A percentile compares a stretch with the other conserved stretches of the same genome.
These are phyloP conservation scores for Alloascoidea hylecoeti DNA, from an alignment of 805 yeast genomes.

Conservation along the genomic window DNA sequence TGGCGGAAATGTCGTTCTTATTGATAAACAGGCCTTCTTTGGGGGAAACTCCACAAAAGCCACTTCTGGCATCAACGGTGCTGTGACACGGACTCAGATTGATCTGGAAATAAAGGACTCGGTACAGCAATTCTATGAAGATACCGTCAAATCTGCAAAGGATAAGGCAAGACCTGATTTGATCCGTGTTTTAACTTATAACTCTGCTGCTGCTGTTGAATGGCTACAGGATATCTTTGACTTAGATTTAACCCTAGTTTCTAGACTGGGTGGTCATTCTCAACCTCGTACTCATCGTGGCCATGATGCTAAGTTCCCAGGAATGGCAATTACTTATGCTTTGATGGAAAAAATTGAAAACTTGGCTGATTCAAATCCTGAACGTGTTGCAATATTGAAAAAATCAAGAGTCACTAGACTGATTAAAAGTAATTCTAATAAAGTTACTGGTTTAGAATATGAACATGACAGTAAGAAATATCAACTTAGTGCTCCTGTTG, in stretches of 20 bases:
- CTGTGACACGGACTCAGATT: slow-evolving; percentile 47
- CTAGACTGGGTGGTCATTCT: slow-evolving; percentile 77
- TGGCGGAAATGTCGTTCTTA: slow-evolving; percentile 36
- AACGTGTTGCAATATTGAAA: slow-evolving; percentile 23
- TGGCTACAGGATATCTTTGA: slow-evolving; percentile 59
- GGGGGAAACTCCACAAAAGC: slow-evolving; percentile 60
- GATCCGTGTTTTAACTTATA: slow-evolving; percentile 42
- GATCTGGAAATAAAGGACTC: slow-evolving; percentile 36
- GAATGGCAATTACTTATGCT: slow-evolving; percentile 47
- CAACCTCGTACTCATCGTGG: slow-evolving; percentile 76
- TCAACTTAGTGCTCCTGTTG: slow-evolving; percentile 32
- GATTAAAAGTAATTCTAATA: slow-evolving; percentile 15
- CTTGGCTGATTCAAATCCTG: slow-evolving; percentile 27
- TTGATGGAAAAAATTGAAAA: slow-evolving; percentile 35
- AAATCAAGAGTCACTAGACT: slow-evolving; percentile 29
- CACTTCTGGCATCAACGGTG: slow-evolving; percentile 63
- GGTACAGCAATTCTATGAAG: slow-evolving; percentile 43
- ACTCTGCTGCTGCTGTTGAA: slow-evolving; percentile 52
- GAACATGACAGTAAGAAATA: slow-evolving; percentile 14
- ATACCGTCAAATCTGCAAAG: slow-evolving; percentile 55
- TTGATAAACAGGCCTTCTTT: slow-evolving; percentile 46
- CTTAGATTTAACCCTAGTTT: slow-evolving; percentile 49
- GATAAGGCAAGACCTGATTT: slow-evolving; percentile 42
- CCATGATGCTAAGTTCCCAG: slow-evolving; percentile 47
- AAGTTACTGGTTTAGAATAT: slow-evolving; percentile 29